Percentiles rank a stretch among this genome's conserved stretches.
Evolutionary conservation across 805 yeast genomes (phyloP).

Genomic region (Wickerhamiella slavikovae): DNA sequence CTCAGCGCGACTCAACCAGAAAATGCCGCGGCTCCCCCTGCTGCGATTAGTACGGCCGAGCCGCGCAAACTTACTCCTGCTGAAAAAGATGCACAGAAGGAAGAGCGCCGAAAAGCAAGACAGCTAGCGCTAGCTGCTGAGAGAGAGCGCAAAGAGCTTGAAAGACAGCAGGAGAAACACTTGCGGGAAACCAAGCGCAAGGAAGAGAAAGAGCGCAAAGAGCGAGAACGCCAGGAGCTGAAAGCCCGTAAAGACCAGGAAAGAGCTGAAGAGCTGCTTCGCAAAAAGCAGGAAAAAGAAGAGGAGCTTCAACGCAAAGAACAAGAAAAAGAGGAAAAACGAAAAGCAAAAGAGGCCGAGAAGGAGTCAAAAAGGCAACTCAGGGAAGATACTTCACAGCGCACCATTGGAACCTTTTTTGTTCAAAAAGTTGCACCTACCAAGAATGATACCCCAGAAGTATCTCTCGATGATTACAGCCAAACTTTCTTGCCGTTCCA

Average conservation of each 20-base stretch:
- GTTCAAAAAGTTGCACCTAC: slow-evolving; percentile 3
- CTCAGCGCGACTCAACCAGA: too few relatives aligned
- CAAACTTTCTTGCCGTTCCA: slow-evolving; percentile 16
- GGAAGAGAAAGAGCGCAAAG: slow-evolving; percentile 9
- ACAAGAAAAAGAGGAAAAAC: slow-evolving; percentile 7
- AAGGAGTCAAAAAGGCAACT: slow-evolving; percentile 5
- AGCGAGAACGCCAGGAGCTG: slow-evolving; percentile 7
- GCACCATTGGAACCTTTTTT: slow-evolving; percentile 10
- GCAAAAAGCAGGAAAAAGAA: slow-evolving; percentile 9
- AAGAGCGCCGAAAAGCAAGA: too few relatives aligned
- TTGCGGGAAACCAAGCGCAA: slow-evolving; percentile 9
- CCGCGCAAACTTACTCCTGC: not conserved
- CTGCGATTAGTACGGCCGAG: too few relatives aligned
- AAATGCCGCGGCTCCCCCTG: too few relatives aligned
- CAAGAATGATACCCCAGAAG: slow-evolving; percentile 5
- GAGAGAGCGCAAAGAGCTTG: slow-evolving; percentile 7
- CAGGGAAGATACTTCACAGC: slow-evolving; percentile 7
- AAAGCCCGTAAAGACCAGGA: slow-evolving; percentile 5
- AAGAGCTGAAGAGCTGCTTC: slow-evolving; percentile 6
- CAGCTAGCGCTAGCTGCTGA: slow-evolving; percentile 9
- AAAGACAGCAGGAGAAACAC: slow-evolving; percentile 6
- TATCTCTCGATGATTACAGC: slow-evolving; percentile 12
- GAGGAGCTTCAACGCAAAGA: slow-evolving; percentile 10
- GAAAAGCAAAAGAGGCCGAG: slow-evolving; percentile 7
- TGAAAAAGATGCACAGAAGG: not conserved